These are phyloP conservation scores for Hypoxylon sp. DNA, from an alignment of 2,329 filamentous ascomycete genomes.

Conservation along the genomic window DNA sequence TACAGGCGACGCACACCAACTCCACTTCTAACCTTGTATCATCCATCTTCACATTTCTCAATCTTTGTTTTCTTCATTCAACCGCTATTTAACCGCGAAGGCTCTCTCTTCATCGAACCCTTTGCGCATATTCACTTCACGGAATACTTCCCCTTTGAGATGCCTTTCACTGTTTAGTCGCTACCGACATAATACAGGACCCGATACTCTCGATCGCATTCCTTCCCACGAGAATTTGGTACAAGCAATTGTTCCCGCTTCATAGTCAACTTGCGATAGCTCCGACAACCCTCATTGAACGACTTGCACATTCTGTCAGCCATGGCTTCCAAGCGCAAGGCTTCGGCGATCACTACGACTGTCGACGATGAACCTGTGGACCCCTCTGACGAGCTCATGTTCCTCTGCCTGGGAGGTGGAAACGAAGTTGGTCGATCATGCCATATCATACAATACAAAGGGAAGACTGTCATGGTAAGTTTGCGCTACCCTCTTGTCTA, in stretches of 20 bases:
- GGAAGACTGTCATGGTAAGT: slow-evolving; percentile 97
- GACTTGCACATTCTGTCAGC: slow-evolving; percentile 10
- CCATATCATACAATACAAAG: slow-evolving; percentile 99
- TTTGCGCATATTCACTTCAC: neutral
- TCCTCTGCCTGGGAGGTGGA: slow-evolving; percentile 92
- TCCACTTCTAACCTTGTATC: neutral
- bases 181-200: neutral
- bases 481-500: slow-evolving; percentile 27
- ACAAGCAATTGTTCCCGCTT: neutral
- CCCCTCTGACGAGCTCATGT: slow-evolving; percentile 93
- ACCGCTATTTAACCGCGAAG: neutral
- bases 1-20: slow-evolving; percentile 9
- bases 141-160: neutral
- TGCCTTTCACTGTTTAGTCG: neutral
- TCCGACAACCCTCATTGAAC: neutral
- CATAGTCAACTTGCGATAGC: neutral
- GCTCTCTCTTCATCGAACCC: neutral
- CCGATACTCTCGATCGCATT: neutral
- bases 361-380: slow-evolving; percentile 88
- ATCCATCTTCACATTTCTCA: slow-evolving; percentile 7
- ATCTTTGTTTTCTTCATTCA: neutral
- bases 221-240: neutral
- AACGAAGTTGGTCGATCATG: slow-evolving; percentile 98
- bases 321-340: slow-evolving; percentile 97
- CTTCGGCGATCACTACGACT: slow-evolving; percentile 77